Conservation (phyloP, 192 early-diverging fungal species). For the Rhizophagus clarus region DNA sequence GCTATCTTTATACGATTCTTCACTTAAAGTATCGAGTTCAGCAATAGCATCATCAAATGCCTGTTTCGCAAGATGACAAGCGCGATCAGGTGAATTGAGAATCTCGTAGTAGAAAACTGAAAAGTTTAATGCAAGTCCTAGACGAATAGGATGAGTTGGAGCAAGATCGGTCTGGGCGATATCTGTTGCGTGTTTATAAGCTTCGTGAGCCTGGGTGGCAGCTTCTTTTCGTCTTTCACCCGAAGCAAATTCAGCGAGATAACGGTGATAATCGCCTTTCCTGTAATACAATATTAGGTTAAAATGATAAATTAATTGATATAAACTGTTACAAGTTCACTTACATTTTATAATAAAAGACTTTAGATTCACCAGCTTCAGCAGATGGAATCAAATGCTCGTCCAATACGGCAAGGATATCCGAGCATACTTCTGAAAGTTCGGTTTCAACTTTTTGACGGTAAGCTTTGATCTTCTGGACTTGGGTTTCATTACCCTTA, state of each 20-base stretch:
- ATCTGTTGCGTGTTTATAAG: conserved; percentile 91
- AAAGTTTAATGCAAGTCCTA: conserved; percentile 97
- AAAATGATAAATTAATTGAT: conserved; percentile 41
- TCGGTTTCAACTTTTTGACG: conserved; percentile 90
- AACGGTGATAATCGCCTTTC: conserved; percentile 97
- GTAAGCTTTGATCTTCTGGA: conserved; percentile 87
- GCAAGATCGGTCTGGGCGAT: conserved; percentile 80
- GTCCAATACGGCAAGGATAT: conserved; percentile 87
- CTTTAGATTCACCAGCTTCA: conserved; percentile 90
- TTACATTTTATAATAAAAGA: conserved; percentile 99
- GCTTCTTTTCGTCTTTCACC: conserved; percentile 81
- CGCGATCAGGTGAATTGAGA: conserved; percentile 90
- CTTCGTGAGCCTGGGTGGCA: conserved; percentile 76
- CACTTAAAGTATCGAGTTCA: conserved; percentile 88
- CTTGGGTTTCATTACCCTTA: conserved; percentile 86
- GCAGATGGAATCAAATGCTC: conserved; percentile 87
- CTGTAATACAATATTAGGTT: conserved; percentile 48
- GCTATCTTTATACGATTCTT: conserved; percentile 97
- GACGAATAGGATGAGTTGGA: conserved; percentile 94
- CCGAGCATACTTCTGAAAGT: conserved; percentile 88
- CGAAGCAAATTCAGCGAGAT: conserved; percentile 91
- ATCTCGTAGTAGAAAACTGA: conserved; percentile 99
- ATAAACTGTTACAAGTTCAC: conserved; percentile 61
- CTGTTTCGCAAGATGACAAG: conserved; percentile 89
- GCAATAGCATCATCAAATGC: conserved; percentile 97